A percentile compares a stretch with the other conserved stretches of the same genome.
Conservation (phyloP, 495 filamentous ascomycete genomes). For the Neurospora sp. region DNA sequence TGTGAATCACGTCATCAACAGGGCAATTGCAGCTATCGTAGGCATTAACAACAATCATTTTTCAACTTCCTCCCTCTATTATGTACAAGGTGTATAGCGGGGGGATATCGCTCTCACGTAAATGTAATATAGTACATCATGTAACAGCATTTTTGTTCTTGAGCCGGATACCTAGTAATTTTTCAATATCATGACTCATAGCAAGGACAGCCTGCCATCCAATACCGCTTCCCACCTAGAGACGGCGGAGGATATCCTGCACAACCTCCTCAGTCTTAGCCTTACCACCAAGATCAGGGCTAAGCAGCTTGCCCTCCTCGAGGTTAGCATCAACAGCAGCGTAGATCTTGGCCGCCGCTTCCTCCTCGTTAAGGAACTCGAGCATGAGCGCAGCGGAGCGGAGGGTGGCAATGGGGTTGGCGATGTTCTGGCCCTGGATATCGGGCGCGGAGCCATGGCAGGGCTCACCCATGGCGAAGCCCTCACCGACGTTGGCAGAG, state of each 20-base stretch:
- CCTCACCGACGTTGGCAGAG: conserved; percentile 90
- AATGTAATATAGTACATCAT: not conserved
- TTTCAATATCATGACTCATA: not conserved
- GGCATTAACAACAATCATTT: not conserved
- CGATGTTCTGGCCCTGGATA: conserved; percentile 84
- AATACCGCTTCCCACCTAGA: conserved; percentile 38
- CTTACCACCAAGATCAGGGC: conserved; percentile 83
- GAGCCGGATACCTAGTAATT: not conserved
- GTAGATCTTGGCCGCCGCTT: conserved; percentile 82
- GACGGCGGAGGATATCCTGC: conserved; percentile 73
- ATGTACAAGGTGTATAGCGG: not conserved
- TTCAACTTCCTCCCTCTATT: not conserved
- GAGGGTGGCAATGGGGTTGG: conserved; percentile 93
- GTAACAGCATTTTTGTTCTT: not conserved
- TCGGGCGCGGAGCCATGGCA: conserved; percentile 96
- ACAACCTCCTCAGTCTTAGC: conserved; percentile 84
- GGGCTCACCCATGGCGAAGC: conserved; percentile 93
- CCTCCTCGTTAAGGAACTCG: conserved; percentile 81
- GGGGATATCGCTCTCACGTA: not conserved
- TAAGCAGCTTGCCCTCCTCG: conserved; percentile 70
- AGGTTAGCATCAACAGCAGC: conserved; percentile 86
- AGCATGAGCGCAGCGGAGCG: conserved; percentile 89
- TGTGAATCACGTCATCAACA: not conserved
- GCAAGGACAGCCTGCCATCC: not conserved
- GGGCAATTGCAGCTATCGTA: not conserved